Percentiles rank a stretch among this genome's conserved stretches.
Evolutionary conservation across 129 eudicot genomes (phyloP).

Genomic region (Solidago caesia): DNA sequence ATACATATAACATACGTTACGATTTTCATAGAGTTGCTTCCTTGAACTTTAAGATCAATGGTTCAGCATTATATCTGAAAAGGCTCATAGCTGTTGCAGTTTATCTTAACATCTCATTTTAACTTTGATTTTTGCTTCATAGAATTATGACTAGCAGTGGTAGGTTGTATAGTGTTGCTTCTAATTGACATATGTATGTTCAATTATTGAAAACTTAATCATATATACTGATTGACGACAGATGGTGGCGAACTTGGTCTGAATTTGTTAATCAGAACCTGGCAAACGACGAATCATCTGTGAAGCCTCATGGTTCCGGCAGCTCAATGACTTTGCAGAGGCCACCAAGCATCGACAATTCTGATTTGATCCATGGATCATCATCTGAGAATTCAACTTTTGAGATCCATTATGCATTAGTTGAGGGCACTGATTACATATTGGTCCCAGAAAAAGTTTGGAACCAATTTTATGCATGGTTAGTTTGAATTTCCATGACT

Average conservation of each 20-base stretch:
- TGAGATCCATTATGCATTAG: slow-evolving; percentile 65
- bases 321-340: slow-evolving; percentile 42
- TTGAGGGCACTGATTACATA: slow-evolving; percentile 89
- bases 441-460: slow-evolving; percentile 80
- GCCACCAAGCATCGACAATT: slow-evolving; percentile 75
- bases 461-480: slow-evolving; percentile 81
- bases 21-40: no score
- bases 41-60: no score
- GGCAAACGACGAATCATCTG: slow-evolving; percentile 49
- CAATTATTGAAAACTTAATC: slow-evolving; percentile 3
- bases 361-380: slow-evolving; percentile 62
- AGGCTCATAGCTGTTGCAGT: slow-evolving; percentile 10
- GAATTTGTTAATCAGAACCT: slow-evolving; percentile 68
- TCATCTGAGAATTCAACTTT: slow-evolving; percentile 40
- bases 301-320: slow-evolving; percentile 40
- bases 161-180: slow-evolving; percentile 7
- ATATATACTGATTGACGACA: slow-evolving; percentile 27
- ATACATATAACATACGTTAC: no score
- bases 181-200: neutral
- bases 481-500: slow-evolving; percentile 31
- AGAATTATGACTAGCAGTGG: slow-evolving; percentile 3
- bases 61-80: neutral
- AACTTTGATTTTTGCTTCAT: neutral
- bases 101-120: neutral
- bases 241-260: slow-evolving; percentile 96